phyloP scores from a whole-genome alignment of 2,329 filamentous ascomycete genomes.

The Scortechinia acanthostroma region DNA sequence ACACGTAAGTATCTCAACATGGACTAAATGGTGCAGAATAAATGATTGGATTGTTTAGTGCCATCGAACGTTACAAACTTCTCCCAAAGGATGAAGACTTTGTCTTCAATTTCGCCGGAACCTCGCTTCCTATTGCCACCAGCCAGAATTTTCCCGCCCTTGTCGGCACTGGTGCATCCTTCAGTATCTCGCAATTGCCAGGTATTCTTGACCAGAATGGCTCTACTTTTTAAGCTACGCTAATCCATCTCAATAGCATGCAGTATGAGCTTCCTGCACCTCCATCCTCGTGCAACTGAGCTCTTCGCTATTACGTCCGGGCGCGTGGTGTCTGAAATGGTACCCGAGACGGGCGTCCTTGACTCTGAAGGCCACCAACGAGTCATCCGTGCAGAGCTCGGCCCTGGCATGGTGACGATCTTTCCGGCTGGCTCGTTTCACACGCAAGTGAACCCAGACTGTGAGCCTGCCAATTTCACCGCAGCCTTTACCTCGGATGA shows the following conservation, averaged over 20 bases:
- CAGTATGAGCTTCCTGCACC: constrained; percentile 48
- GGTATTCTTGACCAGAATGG: too few relatives aligned
- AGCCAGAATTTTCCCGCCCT: constrained; percentile 49
- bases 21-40: background rate
- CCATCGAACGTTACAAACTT: constrained; percentile 30
- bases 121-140: constrained; percentile 41
- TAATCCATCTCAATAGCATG: constrained; percentile 42
- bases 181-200: too few relatives aligned
- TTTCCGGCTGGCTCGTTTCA: constrained; percentile 47
- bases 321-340: constrained; percentile 38
- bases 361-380: constrained; percentile 25
- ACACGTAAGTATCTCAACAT: constrained; percentile 4
- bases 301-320: constrained; percentile 41
- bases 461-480: constrained; percentile 38
- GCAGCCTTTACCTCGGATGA: constrained; percentile 40
- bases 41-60: constrained; percentile 13
- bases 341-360: constrained; percentile 40
- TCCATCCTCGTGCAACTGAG: constrained; percentile 43
- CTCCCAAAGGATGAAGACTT: constrained; percentile 34
- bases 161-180: constrained; percentile 34
- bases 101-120: constrained; percentile 41
- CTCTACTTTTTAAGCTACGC: too few relatives aligned
- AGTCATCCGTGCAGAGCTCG: constrained; percentile 27
- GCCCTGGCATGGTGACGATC: constrained; percentile 37
- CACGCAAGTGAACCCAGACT: constrained; percentile 47